These are phyloP conservation scores for Acacia concinna DNA, from an alignment of 331 rosid genomes.

Conservation along the genomic window DNA sequence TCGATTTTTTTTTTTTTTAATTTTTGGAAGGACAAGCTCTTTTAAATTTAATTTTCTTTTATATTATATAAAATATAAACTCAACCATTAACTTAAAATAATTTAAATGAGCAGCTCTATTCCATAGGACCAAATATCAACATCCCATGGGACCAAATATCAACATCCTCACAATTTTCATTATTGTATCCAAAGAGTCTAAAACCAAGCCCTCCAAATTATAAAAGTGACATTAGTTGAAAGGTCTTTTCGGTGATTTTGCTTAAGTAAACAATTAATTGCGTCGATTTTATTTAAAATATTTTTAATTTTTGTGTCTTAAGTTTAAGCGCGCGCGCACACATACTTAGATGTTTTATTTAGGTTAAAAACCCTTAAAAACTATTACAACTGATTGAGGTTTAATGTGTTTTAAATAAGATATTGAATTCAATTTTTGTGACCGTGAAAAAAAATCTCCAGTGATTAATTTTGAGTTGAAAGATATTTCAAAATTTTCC, in stretches of 20 bases:
- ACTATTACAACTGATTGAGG: no score
- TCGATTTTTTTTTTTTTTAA: no score
- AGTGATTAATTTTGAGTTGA: neutral
- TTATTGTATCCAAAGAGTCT: neutral
- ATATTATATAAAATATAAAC: no score
- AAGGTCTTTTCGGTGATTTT: neutral
- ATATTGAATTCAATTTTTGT: neutral
- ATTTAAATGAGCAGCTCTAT: no score
- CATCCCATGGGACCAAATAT: neutral
- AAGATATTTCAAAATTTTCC: neutral
- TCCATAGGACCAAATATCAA: no score
- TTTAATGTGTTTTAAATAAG: neutral
- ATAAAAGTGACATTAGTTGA: neutral
- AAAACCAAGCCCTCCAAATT: neutral
- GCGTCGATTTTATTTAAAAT: neutral
- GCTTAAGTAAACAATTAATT: neutral
- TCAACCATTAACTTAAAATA: no score
- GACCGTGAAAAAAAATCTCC: no score
- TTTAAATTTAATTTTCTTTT: no score
- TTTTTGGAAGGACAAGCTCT: no score
- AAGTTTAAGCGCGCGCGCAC: neutral
- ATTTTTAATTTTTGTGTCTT: neutral
- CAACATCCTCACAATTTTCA: conserved; percentile 13
- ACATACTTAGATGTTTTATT: neutral
- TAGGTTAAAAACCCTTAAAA: neutral